Conservation (phyloP, 2,329 filamentous ascomycete genomes). For the Coniochaeta prunicola region DNA sequence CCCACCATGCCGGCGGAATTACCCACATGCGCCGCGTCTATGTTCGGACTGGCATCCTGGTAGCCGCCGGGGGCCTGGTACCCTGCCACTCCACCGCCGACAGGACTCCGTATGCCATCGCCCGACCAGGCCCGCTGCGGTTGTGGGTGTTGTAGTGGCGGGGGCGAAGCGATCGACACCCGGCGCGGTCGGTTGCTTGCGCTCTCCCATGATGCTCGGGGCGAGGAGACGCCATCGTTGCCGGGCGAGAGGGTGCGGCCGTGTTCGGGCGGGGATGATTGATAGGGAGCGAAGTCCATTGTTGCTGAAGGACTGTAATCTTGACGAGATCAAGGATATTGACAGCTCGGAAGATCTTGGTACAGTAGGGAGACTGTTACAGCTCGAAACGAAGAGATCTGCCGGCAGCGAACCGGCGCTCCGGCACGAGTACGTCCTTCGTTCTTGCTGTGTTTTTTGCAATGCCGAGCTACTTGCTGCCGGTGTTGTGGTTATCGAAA, state of each 20-base stretch:
- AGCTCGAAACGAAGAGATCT: not conserved
- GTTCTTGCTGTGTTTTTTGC: not conserved
- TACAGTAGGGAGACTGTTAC: not conserved
- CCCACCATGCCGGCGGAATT: constrained; percentile 22
- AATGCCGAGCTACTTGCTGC: not conserved
- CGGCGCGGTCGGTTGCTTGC: constrained; percentile 27
- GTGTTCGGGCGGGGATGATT: constrained; percentile 82
- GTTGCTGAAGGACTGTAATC: not conserved
- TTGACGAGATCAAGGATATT: no score
- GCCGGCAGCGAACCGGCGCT: not conserved
- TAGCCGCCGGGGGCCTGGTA: constrained; percentile 17
- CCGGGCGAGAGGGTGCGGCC: constrained; percentile 69
- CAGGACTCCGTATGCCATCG: constrained; percentile 24
- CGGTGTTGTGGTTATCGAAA: not conserved
- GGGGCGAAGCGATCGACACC: constrained; percentile 31
- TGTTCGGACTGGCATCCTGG: not conserved
- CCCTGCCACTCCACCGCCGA: constrained; percentile 16
- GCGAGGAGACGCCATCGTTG: constrained; percentile 33
- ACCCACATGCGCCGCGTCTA: constrained; percentile 6
- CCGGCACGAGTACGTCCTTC: not conserved
- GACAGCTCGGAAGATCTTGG: not conserved
- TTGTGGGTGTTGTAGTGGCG: constrained; percentile 44
- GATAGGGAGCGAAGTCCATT: constrained; percentile 97
- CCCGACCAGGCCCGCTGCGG: constrained; percentile 50
- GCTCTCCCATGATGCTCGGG: constrained; percentile 52